These are phyloP conservation scores for Colletotrichum orchidophilum DNA, from an alignment of 2,329 filamentous ascomycete species.

Conservation along the genomic window DNA sequence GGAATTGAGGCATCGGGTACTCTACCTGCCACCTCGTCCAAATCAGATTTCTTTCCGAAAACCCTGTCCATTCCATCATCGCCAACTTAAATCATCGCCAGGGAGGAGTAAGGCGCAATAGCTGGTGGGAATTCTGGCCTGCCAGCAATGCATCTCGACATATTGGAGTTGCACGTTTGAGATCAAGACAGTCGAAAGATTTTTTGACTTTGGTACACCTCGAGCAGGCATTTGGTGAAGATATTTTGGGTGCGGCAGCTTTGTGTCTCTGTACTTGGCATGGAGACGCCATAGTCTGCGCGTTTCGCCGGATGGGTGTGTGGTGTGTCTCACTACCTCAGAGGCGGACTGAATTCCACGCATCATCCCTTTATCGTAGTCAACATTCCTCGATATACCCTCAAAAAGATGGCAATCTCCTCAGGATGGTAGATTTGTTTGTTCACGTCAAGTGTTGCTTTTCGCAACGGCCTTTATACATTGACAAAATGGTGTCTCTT, in stretches of 20 bases:
- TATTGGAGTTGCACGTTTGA: background rate
- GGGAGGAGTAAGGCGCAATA: background rate
- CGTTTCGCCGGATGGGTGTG: background rate
- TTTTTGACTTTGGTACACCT: background rate
- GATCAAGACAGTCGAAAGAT: background rate
- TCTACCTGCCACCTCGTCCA: background rate
- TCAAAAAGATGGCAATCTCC: slow-evolving; percentile 18
- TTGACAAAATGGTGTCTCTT: background rate
- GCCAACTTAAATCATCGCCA: background rate
- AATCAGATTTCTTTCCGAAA: background rate
- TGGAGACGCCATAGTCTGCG: background rate
- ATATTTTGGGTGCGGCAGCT: too few species aligned
- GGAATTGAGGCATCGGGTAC: background rate
- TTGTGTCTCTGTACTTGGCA: slow-evolving; percentile 4
- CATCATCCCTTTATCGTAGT: slow-evolving; percentile 29
- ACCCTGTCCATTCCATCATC: background rate
- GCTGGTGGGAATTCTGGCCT: background rate
- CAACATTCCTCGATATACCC: slow-evolving; percentile 21
- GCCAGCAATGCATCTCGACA: background rate
- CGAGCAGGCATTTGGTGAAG: background rate
- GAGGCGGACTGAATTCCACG: slow-evolving; percentile 10
- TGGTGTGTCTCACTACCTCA: background rate
- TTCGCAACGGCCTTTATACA: slow-evolving; percentile 8
- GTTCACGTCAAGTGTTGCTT: slow-evolving; percentile 3
- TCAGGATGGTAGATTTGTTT: background rate